Percentiles rank a stretch among this genome's conserved stretches.
These are phyloP conservation scores for Syncephalastrum sp. DNA, from an alignment of 371 early-diverging fungal species.

Conservation along the genomic window DNA sequence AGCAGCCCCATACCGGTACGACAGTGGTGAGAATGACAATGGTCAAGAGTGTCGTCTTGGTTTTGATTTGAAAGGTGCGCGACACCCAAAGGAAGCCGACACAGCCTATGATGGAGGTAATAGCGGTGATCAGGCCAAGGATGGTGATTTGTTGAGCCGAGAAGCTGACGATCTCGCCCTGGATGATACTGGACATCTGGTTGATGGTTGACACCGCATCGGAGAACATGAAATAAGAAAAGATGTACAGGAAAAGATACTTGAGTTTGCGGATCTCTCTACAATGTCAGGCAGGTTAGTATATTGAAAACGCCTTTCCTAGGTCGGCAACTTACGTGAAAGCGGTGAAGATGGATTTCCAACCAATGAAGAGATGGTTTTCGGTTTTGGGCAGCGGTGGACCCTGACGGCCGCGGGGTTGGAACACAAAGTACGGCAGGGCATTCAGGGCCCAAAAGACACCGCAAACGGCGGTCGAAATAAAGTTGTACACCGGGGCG, in stretches of 20 bases:
- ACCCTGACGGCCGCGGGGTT: slow-evolving; percentile 38
- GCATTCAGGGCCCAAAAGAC: slow-evolving; percentile 44
- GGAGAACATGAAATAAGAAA: slow-evolving; percentile 60
- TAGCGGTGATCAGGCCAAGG: slow-evolving; percentile 39
- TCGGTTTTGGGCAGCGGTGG: slow-evolving; percentile 30
- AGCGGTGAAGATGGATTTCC: slow-evolving; percentile 42
- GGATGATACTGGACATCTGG: slow-evolving; percentile 42
- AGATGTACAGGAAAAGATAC: slow-evolving; percentile 51
- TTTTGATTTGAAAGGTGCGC: slow-evolving; percentile 30
- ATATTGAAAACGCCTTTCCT: too few relatives aligned
- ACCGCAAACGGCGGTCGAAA: slow-evolving; percentile 46
- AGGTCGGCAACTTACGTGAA: slow-evolving; percentile 16
- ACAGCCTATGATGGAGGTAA: slow-evolving; percentile 49
- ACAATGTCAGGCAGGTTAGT: not conserved
- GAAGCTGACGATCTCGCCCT: slow-evolving; percentile 41
- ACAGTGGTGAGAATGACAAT: slow-evolving; percentile 32
- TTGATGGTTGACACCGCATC: slow-evolving; percentile 58
- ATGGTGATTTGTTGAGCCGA: slow-evolving; percentile 39
- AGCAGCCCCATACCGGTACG: slow-evolving; percentile 46
- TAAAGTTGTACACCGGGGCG: slow-evolving; percentile 42
- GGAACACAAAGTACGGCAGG: slow-evolving; percentile 45
- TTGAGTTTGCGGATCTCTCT: slow-evolving; percentile 48
- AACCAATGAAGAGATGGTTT: slow-evolving; percentile 44
- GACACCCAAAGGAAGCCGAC: slow-evolving; percentile 42
- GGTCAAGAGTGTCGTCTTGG: slow-evolving; percentile 42